These are phyloP conservation scores for Dactylis glomerata DNA, from an alignment of 176 grass and related monocot genomes.

Conservation along the genomic window DNA sequence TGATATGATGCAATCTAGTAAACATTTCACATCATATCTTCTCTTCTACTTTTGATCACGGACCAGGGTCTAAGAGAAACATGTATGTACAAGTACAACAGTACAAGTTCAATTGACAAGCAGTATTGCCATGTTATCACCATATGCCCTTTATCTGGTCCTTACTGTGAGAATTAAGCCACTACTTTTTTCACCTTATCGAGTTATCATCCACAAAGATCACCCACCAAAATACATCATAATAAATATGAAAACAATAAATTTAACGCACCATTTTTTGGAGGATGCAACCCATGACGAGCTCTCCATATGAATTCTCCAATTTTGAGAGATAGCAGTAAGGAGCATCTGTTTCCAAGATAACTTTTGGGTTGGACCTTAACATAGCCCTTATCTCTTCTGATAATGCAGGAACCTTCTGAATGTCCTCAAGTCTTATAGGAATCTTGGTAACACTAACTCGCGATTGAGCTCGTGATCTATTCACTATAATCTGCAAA, in stretches of 20 bases:
- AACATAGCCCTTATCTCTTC: conserved; percentile 71
- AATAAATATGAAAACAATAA: conserved; percentile 12
- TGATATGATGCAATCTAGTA: not conserved
- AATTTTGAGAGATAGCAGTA: conserved; percentile 80
- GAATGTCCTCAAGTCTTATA: conserved; percentile 67
- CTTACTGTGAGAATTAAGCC: conserved; percentile 5
- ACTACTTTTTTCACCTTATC: not conserved
- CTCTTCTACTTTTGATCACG: not conserved
- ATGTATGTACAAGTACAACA: not conserved
- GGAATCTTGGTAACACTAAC: conserved; percentile 71
- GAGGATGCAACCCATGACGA: conserved; percentile 81
- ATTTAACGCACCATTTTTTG: conserved; percentile 63
- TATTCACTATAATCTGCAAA: conserved; percentile 93
- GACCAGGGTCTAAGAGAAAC: not conserved
- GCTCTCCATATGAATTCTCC: conserved; percentile 70
- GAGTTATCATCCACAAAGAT: conserved; percentile 8
- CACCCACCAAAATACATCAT: not conserved
- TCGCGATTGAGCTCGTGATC: conserved; percentile 71
- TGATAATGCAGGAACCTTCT: conserved; percentile 65
- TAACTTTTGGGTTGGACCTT: conserved; percentile 61
- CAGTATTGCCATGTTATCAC: not conserved
- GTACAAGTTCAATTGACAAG: not conserved
- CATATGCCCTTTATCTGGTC: not conserved
- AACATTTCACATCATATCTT: not conserved
- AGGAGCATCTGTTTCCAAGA: conserved; percentile 62